Base-by-base conservation (phyloP, 768 basidiomycete genomes). In the Psilocybe azurescens region DNA sequence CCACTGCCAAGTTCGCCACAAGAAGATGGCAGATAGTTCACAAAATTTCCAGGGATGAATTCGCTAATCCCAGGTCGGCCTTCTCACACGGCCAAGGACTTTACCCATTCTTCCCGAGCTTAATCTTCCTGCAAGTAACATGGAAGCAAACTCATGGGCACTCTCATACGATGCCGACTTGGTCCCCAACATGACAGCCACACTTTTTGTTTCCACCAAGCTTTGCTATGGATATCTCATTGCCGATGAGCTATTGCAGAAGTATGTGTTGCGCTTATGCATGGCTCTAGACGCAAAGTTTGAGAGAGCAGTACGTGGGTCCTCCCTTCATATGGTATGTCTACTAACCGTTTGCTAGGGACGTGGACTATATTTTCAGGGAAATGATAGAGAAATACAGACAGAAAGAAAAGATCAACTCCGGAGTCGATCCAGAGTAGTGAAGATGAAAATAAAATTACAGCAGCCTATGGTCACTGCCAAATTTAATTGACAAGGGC, bases 11-110 rank as follows among this genome's bases (percentile, higher is more conserved):
- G 56, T 83, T 81, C 62, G 18, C 59, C 2, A 24, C 38, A 0
- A 73, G 80, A 3, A 80, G 80, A 1, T 83, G 78, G 77, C 56
- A 60, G 6, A 61, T 76, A 8, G 18, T 65, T 20, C 18, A 32
- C 6, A n/a, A 50, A 5, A 44, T 16, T 8, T 5, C 44, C 2
- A 7, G n/a, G 10, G 24, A 50, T 9, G 53, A 62, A 24, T 28
- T 32, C 18, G 5, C 57, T 65, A 55, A 63, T 41, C 59, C 53
- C 14, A 33, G 46, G 0, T 69, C 69, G 0, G 68, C 69, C 3
- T 67, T 77, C 59, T 38, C 56, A 2, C 14, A 60, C 54, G 28
- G 58, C 5, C 41, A 33, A 1, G 77, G 75, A 65, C 66, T 2
- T 36, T 59, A 7, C 51, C 58, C 0, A 28, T 59, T 6, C n/a